Evolutionary conservation across 2,329 filamentous ascomycete species (phyloP).

Genomic region (Calonectria hongkongensis): DNA sequence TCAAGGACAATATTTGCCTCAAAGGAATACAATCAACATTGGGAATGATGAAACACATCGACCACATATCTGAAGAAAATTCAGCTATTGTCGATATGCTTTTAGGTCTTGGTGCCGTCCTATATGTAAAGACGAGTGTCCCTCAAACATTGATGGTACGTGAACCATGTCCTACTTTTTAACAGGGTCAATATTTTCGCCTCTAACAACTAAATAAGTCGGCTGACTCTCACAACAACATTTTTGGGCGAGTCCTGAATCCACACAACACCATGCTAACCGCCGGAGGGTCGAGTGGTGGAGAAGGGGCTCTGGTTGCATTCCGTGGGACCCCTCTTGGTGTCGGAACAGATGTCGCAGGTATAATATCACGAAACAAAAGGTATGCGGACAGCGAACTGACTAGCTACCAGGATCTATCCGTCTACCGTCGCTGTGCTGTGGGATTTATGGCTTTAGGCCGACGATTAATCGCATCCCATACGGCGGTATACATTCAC

Average conservation of each 20-base stretch:
- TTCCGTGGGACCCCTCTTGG: slow-evolving; percentile 59
- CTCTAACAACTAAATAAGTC: slow-evolving; percentile 22
- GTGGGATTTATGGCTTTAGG: slow-evolving; percentile 44
- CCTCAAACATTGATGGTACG: slow-evolving; percentile 43
- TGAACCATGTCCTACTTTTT: neutral
- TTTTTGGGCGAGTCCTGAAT: slow-evolving; percentile 76
- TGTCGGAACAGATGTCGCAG: slow-evolving; percentile 59
- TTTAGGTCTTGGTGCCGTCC: slow-evolving; percentile 30
- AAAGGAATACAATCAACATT: slow-evolving; percentile 35
- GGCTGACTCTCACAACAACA: slow-evolving; percentile 61
- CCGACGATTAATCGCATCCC: slow-evolving; percentile 37
- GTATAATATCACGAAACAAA: neutral
- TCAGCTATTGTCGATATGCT: slow-evolving; percentile 43
- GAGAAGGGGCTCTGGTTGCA: slow-evolving; percentile 61
- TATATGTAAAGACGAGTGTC: slow-evolving; percentile 43
- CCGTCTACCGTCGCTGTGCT: slow-evolving; percentile 51
- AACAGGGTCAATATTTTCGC: neutral
- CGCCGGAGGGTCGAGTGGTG: slow-evolving; percentile 77
- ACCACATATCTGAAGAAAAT: slow-evolving; percentile 23
- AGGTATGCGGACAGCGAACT: neutral
- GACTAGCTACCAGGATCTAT: slow-evolving; percentile 47
- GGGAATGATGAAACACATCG: slow-evolving; percentile 31
- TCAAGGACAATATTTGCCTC: slow-evolving; percentile 39
- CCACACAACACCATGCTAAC: slow-evolving; percentile 74
- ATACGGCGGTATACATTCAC: slow-evolving; percentile 2